A percentile compares a stretch with the other conserved stretches of the same genome.
These are phyloP conservation scores for Euptelea pleiosperma DNA, from an alignment of 164 flowering plant genomes.

Conservation along the genomic window DNA sequence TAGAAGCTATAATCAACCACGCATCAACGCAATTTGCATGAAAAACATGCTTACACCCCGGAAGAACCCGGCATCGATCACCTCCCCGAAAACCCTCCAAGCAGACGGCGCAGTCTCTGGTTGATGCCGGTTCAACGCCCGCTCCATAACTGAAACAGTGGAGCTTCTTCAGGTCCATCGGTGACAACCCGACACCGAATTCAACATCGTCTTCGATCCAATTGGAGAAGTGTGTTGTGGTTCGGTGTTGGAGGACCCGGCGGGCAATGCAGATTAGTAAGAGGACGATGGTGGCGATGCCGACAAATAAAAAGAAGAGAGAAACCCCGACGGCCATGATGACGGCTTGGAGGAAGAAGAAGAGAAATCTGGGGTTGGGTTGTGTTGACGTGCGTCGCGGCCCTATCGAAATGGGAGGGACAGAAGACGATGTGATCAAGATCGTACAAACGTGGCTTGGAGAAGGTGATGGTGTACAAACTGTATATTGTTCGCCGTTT, in stretches of 20 bases:
- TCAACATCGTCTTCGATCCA: background rate
- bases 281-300: conserved; percentile 49
- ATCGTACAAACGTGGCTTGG: no score
- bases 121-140: background rate
- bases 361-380: conserved; percentile 40
- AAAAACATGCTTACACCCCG: conserved; percentile 52
- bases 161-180: conserved; percentile 27
- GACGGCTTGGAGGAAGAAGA: conserved; percentile 44
- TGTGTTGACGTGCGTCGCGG: conserved; percentile 27
- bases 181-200: conserved; percentile 24
- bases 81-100: conserved; percentile 45
- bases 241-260: conserved; percentile 32
- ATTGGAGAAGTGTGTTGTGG: background rate
- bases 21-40: conserved; percentile 54
- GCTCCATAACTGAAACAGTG: conserved; percentile 31
- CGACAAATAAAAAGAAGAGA: conserved; percentile 59
- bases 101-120: conserved; percentile 51
- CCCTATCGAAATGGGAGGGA: no score
- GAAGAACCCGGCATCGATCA: conserved; percentile 48
- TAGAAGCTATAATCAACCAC: conserved; percentile 52
- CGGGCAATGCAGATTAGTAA: conserved; percentile 43
- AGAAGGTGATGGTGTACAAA: no score
- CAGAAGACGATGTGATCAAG: no score
- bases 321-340: conserved; percentile 50
- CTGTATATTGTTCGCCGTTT: background rate